Evolutionary conservation across 1,139 yeast genomes (phyloP), one percentile per base, ranked within the genome.

Genomic region (Yamadazyma buinensis): DNA sequence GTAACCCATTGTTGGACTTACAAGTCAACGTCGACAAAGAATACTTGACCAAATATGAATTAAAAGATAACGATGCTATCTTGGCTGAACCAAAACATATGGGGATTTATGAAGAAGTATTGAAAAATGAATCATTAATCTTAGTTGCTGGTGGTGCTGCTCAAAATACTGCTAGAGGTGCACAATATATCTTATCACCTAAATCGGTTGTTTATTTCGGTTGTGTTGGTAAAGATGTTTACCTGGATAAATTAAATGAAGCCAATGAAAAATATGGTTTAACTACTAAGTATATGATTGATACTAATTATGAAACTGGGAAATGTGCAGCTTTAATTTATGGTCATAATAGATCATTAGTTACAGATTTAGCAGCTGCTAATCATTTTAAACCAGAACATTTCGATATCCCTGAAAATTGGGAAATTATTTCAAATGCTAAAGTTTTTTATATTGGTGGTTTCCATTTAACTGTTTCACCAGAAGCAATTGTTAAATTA

Each of bases 101-200:
- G 77, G 86, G 90, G 38, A 85, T 92, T 59, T 92, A 72, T 61
- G 82, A 76, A 39, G 97, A 90, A 64, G 75, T 84, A 48, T 67
- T 86, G 44, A 61, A 71, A 34, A 67, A 69, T 58, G 69, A 75
- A 28, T 77, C 72, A 43, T 80, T 85, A 48, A 77, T 79, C 55
- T 67, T 80, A 45, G 78, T 92, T 50, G 98, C 99, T 42, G 99
- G 99, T 50, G 99, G 99, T 60, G 98, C 99, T 51, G 98, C 97
- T 41, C 99, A 92, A 70, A 92, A 92, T 71, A 82, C 98, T 44
- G 97, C 98, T 40, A 81, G 99, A 69, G 99, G 96, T 56, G 97
- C 97, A 35, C 97, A 92, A 58, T 90, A 87, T 67, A 67, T 87
- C 44, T 73, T 94, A 39, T 96, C 97, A 40, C 65, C 72, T 32